These are phyloP conservation scores for Linnemannia hyalina DNA, from an alignment of 192 early-diverging fungal genomes.

Conservation along the genomic window DNA sequence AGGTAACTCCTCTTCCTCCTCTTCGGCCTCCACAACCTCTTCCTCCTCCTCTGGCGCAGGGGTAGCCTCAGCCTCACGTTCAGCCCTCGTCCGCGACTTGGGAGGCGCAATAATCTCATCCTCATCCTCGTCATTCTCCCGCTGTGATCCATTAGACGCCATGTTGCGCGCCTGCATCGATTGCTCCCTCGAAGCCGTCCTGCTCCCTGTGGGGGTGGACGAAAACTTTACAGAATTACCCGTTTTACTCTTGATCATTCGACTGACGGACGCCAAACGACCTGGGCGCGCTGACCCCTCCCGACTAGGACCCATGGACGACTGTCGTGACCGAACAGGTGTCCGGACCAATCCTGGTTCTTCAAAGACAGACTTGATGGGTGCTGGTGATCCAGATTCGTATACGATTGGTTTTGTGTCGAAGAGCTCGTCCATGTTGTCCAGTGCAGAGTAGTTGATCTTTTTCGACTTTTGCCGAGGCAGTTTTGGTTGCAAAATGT, in stretches of 20 bases:
- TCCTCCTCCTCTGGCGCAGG: constrained; percentile 42
- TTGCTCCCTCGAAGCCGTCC: constrained; percentile 52
- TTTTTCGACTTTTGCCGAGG: constrained; percentile 81
- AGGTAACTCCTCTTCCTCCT: constrained; percentile 56
- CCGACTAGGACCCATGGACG: constrained; percentile 50
- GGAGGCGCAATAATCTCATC: constrained; percentile 56
- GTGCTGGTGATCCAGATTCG: constrained; percentile 14
- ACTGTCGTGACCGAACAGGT: constrained; percentile 39
- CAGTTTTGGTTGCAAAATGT: constrained; percentile 76
- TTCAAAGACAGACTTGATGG: constrained; percentile 50
- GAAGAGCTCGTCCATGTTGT: constrained; percentile 79
- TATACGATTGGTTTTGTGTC: constrained; percentile 53
- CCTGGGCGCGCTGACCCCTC: constrained; percentile 65
- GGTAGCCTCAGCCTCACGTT: constrained; percentile 50
- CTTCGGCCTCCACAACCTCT: constrained; percentile 53
- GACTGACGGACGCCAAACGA: constrained; percentile 59
- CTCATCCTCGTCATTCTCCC: constrained; percentile 59
- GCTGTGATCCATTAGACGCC: constrained; percentile 18
- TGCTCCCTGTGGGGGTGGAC: constrained; percentile 43
- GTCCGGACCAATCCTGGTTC: constrained; percentile 44
- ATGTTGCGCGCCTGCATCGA: constrained; percentile 50
- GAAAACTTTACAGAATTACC: constrained; percentile 46
- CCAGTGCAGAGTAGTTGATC: constrained; percentile 82
- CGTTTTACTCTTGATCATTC: constrained; percentile 49
- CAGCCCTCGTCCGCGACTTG: constrained; percentile 37